Evolutionary conservation across 2,329 filamentous ascomycete species (phyloP).

Genomic region (Ophiostoma fasciatum): DNA sequence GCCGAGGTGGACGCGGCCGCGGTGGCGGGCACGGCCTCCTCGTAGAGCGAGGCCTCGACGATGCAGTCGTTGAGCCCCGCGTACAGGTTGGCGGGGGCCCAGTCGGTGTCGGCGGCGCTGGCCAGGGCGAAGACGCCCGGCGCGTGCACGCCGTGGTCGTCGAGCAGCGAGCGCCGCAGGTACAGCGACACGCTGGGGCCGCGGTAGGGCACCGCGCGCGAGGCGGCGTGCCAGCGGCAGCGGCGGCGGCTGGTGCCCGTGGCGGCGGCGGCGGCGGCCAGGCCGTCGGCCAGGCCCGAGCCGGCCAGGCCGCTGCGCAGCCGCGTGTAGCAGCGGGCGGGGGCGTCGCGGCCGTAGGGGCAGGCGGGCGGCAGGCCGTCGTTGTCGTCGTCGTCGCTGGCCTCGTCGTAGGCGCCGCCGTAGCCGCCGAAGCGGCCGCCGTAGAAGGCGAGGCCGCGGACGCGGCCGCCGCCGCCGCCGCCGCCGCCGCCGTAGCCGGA

Average conservation of each 20-base stretch:
- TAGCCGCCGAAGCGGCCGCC: too few relatives aligned
- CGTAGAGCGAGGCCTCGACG: constrained; percentile 24
- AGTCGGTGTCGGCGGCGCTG: constrained; percentile 29
- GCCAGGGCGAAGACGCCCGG: constrained; percentile 30
- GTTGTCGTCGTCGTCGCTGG: too few relatives aligned
- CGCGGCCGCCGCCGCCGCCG: too few relatives aligned
- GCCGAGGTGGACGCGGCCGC: too few relatives aligned
- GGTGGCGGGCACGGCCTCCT: neutral
- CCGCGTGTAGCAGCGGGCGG: too few relatives aligned
- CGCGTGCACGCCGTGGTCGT: constrained; percentile 7
- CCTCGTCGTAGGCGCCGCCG: too few relatives aligned
- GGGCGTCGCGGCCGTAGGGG: too few relatives aligned
- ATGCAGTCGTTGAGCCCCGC: constrained; percentile 33
- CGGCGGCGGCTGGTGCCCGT: constrained; percentile 16
- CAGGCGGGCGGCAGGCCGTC: neutral
- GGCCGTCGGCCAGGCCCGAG: too few relatives aligned
- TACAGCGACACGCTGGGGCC: constrained; percentile 35
- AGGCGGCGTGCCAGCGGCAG: constrained; percentile 35
- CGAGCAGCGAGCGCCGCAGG: constrained; percentile 20
- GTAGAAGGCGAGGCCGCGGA: neutral
- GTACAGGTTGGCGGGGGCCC: constrained; percentile 30
- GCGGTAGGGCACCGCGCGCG: constrained; percentile 27
- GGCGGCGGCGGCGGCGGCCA: constrained; percentile 23
- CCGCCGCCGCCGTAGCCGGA: too few relatives aligned
- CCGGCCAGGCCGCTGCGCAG: too few relatives aligned